These are phyloP conservation scores for Terana coerulea DNA, from an alignment of 768 basidiomycete species.

Conservation along the genomic window DNA sequence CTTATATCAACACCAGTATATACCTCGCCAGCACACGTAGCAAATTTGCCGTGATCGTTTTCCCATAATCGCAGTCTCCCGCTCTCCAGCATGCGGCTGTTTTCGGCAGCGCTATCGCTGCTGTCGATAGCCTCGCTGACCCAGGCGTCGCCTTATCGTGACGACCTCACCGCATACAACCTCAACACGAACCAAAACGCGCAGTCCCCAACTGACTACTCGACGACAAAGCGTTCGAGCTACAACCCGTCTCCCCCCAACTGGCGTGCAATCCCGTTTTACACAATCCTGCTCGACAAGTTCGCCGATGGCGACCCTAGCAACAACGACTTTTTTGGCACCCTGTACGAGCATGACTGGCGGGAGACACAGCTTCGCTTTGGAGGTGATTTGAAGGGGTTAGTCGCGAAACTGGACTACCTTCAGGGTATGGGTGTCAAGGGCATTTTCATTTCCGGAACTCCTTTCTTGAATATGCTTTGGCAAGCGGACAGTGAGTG, in stretches of 20 bases:
- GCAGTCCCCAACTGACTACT: constrained; percentile 60
- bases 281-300: constrained; percentile 86
- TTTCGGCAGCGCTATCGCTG: constrained; percentile 37
- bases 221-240: constrained; percentile 50
- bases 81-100: constrained; percentile 41
- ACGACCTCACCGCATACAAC: constrained; percentile 69
- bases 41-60: not conserved
- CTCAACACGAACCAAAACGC: constrained; percentile 77
- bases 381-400: constrained; percentile 85
- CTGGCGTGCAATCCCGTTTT: constrained; percentile 80
- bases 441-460: constrained; percentile 89
- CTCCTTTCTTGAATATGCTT: constrained; percentile 92
- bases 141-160: constrained; percentile 61
- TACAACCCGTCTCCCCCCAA: constrained; percentile 81
- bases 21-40: not conserved
- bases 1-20: not conserved
- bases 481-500: constrained; percentile 93
- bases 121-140: constrained; percentile 37
- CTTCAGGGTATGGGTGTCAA: constrained; percentile 84
- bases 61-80: not conserved
- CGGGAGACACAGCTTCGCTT: constrained; percentile 86
- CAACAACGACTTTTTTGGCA: constrained; percentile 87
- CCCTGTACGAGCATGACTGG: constrained; percentile 79
- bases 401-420: constrained; percentile 76
- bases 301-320: constrained; percentile 90